These are phyloP conservation scores for Discostella pseudostelligera DNA, from an alignment of 108 stramenopile species.

Conservation along the genomic window DNA sequence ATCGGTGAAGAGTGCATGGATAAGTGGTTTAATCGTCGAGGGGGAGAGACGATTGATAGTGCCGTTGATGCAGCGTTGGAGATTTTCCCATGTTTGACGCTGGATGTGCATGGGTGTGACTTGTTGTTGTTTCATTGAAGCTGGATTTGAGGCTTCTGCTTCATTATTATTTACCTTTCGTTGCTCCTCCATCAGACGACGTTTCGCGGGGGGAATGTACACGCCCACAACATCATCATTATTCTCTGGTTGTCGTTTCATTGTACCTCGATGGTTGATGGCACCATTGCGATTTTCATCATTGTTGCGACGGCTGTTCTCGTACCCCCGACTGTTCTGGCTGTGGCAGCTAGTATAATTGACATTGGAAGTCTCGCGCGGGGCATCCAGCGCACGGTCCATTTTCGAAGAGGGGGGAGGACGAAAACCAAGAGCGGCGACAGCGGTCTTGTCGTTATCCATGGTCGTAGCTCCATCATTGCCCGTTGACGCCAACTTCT, in stretches of 20 bases:
- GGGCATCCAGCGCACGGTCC: conserved; percentile 25
- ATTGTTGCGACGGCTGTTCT: not conserved
- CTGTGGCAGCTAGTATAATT: too few species aligned
- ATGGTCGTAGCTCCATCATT: not conserved
- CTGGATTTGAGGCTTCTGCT: not conserved
- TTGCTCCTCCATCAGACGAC: conserved; percentile 51
- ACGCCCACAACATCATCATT: conserved; percentile 28
- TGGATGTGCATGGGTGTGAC: conserved; percentile 53
- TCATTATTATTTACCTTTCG: conserved; percentile 7
- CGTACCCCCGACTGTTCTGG: too few species aligned
- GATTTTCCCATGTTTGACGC: conserved; percentile 84
- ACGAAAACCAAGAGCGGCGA: not conserved
- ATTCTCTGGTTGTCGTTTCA: conserved; percentile 2
- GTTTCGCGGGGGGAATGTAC: conserved; percentile 67
- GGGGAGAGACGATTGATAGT: conserved; percentile 95
- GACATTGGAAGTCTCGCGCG: conserved; percentile 21
- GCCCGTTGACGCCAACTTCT: too few species aligned
- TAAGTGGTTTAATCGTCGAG: conserved; percentile 89
- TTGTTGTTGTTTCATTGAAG: not conserved
- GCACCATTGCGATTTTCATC: not conserved
- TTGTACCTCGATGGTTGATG: not conserved
- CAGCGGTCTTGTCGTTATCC: not conserved
- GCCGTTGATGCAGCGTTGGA: conserved; percentile 94
- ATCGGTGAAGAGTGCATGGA: conserved; percentile 86
- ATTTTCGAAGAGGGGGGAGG: not conserved